phyloP scores from a whole-genome alignment of 306 rosid genomes.

The Rubus parviflorus region DNA sequence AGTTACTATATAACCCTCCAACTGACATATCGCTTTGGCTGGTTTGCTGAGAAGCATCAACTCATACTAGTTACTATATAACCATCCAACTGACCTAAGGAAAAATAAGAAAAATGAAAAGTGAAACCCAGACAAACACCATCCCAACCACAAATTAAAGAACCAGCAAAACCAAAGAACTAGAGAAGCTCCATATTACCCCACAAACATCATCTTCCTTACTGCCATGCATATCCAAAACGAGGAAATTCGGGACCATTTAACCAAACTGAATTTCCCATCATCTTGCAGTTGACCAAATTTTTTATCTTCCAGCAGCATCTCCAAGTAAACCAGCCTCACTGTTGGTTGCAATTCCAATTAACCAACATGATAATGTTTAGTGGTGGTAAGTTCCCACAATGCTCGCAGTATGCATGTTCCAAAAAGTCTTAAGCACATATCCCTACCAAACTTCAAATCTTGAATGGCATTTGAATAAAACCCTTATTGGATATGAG shows the following conservation, averaged over 20 bases:
- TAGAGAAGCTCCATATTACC: slow-evolving; percentile 26
- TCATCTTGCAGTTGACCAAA: slow-evolving; percentile 29
- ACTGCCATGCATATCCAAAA: slow-evolving; percentile 27
- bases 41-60: slow-evolving; percentile 16
- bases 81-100: slow-evolving; percentile 5
- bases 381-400: background rate
- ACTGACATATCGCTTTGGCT: background rate
- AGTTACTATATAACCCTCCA: slow-evolving; percentile 1
- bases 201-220: slow-evolving; percentile 27
- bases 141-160: slow-evolving; percentile 13
- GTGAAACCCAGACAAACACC: background rate
- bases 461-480: slow-evolving; percentile 14
- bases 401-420: slow-evolving; percentile 19
- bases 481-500: slow-evolving; percentile 26
- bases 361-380: slow-evolving; percentile 10
- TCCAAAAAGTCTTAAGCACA: slow-evolving; percentile 13
- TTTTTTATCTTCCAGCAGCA: slow-evolving; percentile 27
- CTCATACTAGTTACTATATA: slow-evolving; percentile 2
- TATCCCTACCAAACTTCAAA: slow-evolving; percentile 13
- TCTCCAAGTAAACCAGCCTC: slow-evolving; percentile 14
- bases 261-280: slow-evolving; percentile 29
- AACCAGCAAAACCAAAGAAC: slow-evolving; percentile 18
- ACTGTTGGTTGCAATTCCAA: slow-evolving; percentile 24
- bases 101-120: background rate
- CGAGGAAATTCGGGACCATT: slow-evolving; percentile 22